These are phyloP conservation scores for Penicillium expansum DNA, from an alignment of 2,329 filamentous ascomycete species.

Conservation along the genomic window DNA sequence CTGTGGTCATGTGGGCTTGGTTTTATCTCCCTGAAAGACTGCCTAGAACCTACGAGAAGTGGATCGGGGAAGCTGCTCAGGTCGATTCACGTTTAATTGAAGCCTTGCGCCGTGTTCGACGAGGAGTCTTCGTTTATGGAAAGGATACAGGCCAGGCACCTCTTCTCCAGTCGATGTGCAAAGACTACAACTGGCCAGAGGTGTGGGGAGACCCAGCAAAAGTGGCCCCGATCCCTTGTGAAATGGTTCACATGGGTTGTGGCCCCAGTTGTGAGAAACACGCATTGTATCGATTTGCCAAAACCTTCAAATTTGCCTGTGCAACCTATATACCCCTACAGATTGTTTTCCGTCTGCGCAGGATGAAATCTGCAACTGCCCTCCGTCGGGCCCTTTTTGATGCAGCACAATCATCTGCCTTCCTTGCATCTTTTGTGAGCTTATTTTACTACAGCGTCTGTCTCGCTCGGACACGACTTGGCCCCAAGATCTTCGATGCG, in stretches of 20 bases:
- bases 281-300: constrained; percentile 63
- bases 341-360: constrained; percentile 58
- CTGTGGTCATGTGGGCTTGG: constrained; percentile 85
- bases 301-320: constrained; percentile 71
- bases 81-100: constrained; percentile 73
- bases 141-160: constrained; percentile 67
- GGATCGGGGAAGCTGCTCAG: constrained; percentile 74
- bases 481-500: constrained; percentile 64
- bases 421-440: constrained; percentile 72
- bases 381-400: constrained; percentile 56
- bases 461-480: constrained; percentile 69
- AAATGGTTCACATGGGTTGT: constrained; percentile 77
- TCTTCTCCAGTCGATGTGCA: constrained; percentile 69
- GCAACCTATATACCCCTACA: constrained; percentile 75
- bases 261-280: constrained; percentile 71
- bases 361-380: constrained; percentile 46
- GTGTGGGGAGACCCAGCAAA: constrained; percentile 69
- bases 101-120: constrained; percentile 65
- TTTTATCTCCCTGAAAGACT: constrained; percentile 71
- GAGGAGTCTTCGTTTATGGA: constrained; percentile 67
- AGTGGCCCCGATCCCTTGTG: constrained; percentile 73
- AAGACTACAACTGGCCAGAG: constrained; percentile 66
- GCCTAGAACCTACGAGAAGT: constrained; percentile 72
- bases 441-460: constrained; percentile 86
- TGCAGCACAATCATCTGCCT: constrained; percentile 69